Evolutionary conservation across 139 green algal species (phyloP).

Genomic region (Picochlorum sp.): DNA sequence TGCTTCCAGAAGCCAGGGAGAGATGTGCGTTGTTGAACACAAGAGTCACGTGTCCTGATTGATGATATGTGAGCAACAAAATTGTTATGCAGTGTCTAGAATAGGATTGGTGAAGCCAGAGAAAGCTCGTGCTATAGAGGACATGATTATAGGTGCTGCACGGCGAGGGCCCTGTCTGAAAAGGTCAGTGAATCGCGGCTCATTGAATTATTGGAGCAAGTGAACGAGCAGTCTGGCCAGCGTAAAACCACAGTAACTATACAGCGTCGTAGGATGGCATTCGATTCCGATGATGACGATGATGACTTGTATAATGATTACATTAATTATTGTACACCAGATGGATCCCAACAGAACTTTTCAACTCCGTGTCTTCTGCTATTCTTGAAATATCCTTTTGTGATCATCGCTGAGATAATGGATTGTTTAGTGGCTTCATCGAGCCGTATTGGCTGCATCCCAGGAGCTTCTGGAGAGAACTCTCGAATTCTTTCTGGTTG

Average conservation of each 20-base stretch:
- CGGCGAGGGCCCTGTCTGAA: conserved; percentile 55
- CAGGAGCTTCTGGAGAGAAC: not conserved
- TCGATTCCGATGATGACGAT: conserved; percentile 58
- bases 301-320: not conserved
- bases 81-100: conserved; percentile 52
- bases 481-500: not conserved
- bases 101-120: conserved; percentile 95
- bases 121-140: conserved; percentile 82
- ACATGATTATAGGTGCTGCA: conserved; percentile 74
- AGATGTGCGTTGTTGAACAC: conserved; percentile 48
- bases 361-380: no score
- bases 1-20: conserved; percentile 66
- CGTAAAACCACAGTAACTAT: conserved; percentile 66
- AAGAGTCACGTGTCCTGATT: not conserved
- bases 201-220: conserved; percentile 73
- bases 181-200: conserved; percentile 77
- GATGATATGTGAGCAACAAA: not conserved
- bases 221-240: conserved; percentile 50
- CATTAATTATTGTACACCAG: no score
- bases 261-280: conserved; percentile 42
- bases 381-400: no score
- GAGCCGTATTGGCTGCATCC: conserved; percentile 1
- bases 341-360: no score
- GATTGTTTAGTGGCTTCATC: no score
- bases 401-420: no score